Evolutionary conservation across 2,329 filamentous ascomycete species (phyloP).

Genomic region (Colletotrichum tropicicola): DNA sequence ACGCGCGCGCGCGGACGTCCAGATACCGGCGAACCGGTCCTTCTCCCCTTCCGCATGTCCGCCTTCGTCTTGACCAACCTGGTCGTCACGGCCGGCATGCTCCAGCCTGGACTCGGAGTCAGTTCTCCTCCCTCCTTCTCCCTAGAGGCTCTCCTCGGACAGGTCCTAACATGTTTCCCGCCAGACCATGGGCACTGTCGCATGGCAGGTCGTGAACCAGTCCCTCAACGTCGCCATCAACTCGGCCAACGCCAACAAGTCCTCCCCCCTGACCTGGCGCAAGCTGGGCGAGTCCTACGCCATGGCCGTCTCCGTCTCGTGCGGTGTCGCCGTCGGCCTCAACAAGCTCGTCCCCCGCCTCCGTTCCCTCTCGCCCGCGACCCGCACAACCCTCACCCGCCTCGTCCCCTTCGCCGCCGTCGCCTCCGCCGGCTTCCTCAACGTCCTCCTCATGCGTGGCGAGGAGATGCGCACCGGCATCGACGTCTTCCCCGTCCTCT

Average conservation of each 20-base stretch:
- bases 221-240: slow-evolving; percentile 99
- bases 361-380: slow-evolving; percentile 77
- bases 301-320: slow-evolving; percentile 91
- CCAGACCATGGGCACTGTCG: slow-evolving; percentile 82
- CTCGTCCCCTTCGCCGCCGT: slow-evolving; percentile 97
- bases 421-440: slow-evolving; percentile 87
- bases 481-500: slow-evolving; percentile 86
- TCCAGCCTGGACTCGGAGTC: slow-evolving; percentile 85
- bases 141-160: background rate
- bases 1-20: slow-evolving; percentile 26
- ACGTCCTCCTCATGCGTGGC: slow-evolving; percentile 97
- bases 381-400: slow-evolving; percentile 80
- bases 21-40: slow-evolving; percentile 93
- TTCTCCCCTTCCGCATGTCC: slow-evolving; percentile 98
- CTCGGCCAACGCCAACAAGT: slow-evolving; percentile 97
- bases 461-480: slow-evolving; percentile 96
- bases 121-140: slow-evolving; percentile 33
- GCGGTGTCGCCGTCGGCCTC: slow-evolving; percentile 90
- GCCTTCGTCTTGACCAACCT: slow-evolving; percentile 93
- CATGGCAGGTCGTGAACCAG: slow-evolving; percentile 97
- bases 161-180: slow-evolving; percentile 19
- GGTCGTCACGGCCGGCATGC: slow-evolving; percentile 95
- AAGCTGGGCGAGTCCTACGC: slow-evolving; percentile 91
- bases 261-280: slow-evolving; percentile 82
- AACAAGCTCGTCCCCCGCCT: slow-evolving; percentile 90